Base-by-base conservation (phyloP, 2,329 filamentous ascomycete species). In the Neurospora sp. region DNA sequence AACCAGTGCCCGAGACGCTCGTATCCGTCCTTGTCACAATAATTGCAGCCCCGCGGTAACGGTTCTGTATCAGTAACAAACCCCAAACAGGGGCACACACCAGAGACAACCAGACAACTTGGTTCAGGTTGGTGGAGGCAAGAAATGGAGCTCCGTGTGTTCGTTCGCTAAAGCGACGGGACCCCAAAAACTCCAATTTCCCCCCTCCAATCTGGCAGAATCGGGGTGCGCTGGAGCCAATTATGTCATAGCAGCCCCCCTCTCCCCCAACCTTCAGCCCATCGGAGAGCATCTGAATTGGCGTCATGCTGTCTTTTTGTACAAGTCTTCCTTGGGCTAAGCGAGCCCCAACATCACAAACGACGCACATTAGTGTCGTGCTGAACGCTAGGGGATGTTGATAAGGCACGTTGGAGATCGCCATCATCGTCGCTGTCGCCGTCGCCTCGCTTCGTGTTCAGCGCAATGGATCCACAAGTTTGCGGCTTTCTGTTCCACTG, bases 161-260 rank as follows among this genome's bases (percentile, higher is more conserved):
- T 58, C 46, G 23, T 58, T 58, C 46, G 46, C 23, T 28, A 58
- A 58, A 58, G 17, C 52, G 13, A 58, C 46, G 23, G 23, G 23
- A 62, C 52, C 52, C 52, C 52, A 33, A 62, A 33, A 33, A 33
- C 23, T 62, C 52, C 52, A 62, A 62, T 33, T 58, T 62, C 8
- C 52, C 7, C 52, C 23, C 19, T 62, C 52, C 23, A 62, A 62
- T 62, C 28, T 62, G 23, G 52, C 23, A 33, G 52, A 17, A 62
- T 33, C 23, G 28, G 52, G 52, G 52, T 36, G 28, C 28, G 7
- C 23, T 66, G 52, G 13, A 38, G 39, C 70, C 70, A 68, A 71
- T 71, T 70, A 71, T 71, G 70, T 71, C 70, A 71, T 70, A 66
- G 70, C 13, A 66, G 11, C 15, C 67, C 52, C 23, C 33, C n/a